These are phyloP conservation scores for Camelina laxa DNA, from an alignment of 345 rosid species.

Conservation along the genomic window DNA sequence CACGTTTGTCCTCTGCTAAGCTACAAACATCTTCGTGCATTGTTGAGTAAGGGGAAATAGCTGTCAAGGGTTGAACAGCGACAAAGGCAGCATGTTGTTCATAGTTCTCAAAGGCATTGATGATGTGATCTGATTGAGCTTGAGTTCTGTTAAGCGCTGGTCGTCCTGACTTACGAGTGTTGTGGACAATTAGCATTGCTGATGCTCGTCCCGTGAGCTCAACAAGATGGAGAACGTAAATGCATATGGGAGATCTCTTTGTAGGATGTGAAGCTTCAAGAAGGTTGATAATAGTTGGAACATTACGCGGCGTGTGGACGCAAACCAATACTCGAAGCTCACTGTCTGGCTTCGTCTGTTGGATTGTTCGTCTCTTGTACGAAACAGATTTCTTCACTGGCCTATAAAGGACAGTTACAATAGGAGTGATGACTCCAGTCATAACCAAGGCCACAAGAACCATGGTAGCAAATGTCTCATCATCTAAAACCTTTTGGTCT, in stretches of 20 bases:
- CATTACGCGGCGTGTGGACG: constrained; percentile 85
- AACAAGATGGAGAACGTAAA: constrained; percentile 87
- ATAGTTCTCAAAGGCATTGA: constrained; percentile 81
- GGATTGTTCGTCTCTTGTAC: constrained; percentile 70
- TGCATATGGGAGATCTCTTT: constrained; percentile 73
- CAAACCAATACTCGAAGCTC: constrained; percentile 74
- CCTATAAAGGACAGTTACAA: constrained; percentile 61
- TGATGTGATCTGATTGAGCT: constrained; percentile 94
- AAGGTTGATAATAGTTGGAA: constrained; percentile 85
- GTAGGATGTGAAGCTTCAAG: constrained; percentile 85
- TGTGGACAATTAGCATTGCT: constrained; percentile 92
- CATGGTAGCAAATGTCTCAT: constrained; percentile 77
- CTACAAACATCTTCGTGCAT: constrained; percentile 94
- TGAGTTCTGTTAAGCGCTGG: constrained; percentile 84
- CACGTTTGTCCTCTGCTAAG: constrained; percentile 88
- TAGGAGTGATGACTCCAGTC: constrained; percentile 76
- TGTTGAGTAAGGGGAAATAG: constrained; percentile 90
- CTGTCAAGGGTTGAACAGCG: constrained; percentile 83
- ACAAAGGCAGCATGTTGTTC: constrained; percentile 66
- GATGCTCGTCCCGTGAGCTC: constrained; percentile 97
- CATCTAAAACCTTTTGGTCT: constrained; percentile 90
- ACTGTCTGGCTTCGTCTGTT: constrained; percentile 66
- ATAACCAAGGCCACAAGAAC: constrained; percentile 72
- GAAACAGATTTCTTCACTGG: constrained; percentile 69
- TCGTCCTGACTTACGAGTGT: constrained; percentile 67